Evolutionary conservation across 148 eudicot genomes (phyloP).

Genomic region (Vaccinium corymbosum): DNA sequence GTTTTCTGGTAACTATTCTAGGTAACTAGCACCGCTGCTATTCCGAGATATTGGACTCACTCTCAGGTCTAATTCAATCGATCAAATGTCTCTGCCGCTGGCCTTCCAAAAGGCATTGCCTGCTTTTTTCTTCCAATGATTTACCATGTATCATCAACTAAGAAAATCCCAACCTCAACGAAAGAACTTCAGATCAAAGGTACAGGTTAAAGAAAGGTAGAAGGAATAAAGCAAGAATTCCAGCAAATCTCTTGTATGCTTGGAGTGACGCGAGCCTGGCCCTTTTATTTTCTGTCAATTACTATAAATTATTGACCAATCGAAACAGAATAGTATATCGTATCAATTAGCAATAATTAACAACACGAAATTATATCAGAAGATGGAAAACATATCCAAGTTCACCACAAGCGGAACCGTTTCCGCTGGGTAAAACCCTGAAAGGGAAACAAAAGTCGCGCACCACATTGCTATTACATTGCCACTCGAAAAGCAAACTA

Average conservation of each 20-base stretch:
- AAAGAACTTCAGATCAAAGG: neutral
- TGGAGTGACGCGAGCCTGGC: neutral
- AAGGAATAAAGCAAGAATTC: neutral
- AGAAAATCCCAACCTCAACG: neutral
- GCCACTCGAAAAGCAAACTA: conserved; percentile 7
- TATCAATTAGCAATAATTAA: neutral
- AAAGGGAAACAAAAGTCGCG: neutral
- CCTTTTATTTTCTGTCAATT: neutral
- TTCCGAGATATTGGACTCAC: neutral
- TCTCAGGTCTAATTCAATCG: neutral
- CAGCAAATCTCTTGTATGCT: neutral
- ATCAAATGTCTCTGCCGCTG: neutral
- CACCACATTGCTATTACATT: neutral
- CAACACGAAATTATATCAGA: neutral
- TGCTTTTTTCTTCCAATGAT: neutral
- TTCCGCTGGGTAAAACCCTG: conserved; percentile 7
- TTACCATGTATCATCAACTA: neutral
- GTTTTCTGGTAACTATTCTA: too few relatives aligned
- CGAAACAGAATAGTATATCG: neutral
- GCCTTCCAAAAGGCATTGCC: neutral
- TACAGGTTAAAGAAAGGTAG: neutral
- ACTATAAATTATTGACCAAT: neutral
- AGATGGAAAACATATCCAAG: neutral
- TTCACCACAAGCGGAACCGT: neutral
- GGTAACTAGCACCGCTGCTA: too few relatives aligned